Conservation (phyloP, 768 basidiomycete species). For the Hydnum rufescens region DNA sequence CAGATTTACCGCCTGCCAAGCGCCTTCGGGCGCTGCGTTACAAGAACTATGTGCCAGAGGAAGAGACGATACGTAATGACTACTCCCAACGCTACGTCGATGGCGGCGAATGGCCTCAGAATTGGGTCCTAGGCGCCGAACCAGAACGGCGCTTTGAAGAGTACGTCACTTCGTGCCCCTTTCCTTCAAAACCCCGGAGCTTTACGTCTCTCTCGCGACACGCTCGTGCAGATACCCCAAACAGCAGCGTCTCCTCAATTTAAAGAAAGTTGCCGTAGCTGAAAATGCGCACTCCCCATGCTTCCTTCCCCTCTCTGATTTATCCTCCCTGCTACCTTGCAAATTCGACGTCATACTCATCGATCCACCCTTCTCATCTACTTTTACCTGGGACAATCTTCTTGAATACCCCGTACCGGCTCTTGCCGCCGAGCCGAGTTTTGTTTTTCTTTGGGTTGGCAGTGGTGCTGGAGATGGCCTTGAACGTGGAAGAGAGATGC, state of each 20-base stretch:
- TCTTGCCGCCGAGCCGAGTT: constrained; percentile 78
- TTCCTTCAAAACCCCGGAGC: constrained; percentile 23
- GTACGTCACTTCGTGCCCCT: constrained; percentile 33
- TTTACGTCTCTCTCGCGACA: constrained; percentile 7
- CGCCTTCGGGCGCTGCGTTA: constrained; percentile 51
- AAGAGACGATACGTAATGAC: constrained; percentile 94
- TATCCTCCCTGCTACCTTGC: constrained; percentile 28
- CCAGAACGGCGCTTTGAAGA: constrained; percentile 83
- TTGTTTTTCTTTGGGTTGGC: constrained; percentile 93
- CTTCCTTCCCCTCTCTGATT: constrained; percentile 42
- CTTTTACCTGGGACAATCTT: constrained; percentile 71
- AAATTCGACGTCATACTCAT: constrained; percentile 88
- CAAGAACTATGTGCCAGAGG: constrained; percentile 70
- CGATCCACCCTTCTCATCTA: constrained; percentile 74
- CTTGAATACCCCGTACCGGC: constrained; percentile 52
- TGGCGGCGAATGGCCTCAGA: constrained; percentile 83
- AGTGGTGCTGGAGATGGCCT: constrained; percentile 76
- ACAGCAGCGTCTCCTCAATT: constrained; percentile 58
- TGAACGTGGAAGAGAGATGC: constrained; percentile 75
- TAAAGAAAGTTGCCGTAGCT: constrained; percentile 66
- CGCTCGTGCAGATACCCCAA: constrained; percentile 68
- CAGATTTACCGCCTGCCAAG: constrained; percentile 21
- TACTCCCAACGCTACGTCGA: constrained; percentile 82
- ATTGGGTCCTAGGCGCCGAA: constrained; percentile 79
- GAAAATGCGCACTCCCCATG: constrained; percentile 49